Base-by-base conservation (phyloP, 352 stramenopile genomes). In the Globisporangium lucens region DNA sequence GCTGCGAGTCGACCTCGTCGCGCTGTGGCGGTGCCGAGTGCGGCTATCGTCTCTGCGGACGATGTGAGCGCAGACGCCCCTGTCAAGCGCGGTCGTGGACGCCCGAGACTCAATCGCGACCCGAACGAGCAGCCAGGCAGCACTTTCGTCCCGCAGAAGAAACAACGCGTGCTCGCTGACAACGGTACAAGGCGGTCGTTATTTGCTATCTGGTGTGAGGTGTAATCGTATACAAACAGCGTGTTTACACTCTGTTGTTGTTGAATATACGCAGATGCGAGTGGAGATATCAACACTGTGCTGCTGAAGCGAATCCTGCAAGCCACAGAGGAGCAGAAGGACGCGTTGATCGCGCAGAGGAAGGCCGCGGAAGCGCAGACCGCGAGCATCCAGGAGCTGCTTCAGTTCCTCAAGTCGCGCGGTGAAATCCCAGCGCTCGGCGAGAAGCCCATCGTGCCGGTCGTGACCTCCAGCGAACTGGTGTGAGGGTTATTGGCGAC, bases 331-430 rank as follows among this genome's bases (percentile, higher is more conserved):
- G 51, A 56, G 22, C 51, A 56, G 22, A 33, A 15, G 3, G 51
- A 56, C 51, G 51, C 51, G 51, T 12, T 56, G 51, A 13, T 6
- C 51, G 51, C 51, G 1, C 51, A 56, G 51, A 56, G 20, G 15
- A 12, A 24, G 24, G 12, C 51, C 7, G 35, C 24, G 51, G 51
- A 56, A 2, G 24, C 51, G 10, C 51, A 56, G 51, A 56, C 51
- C 13, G 51, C 51, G 51, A 56, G 51, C 51, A 33, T 56, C 51
- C 51, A 33, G 24, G 51, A 56, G 51, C 24, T 56, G 24, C 51
- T 56, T 4, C 51, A 35, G 51, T 9, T 56, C 10, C 15, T 56
- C 24, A 56, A 56, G 24, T 12, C 24, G 22, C 51, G 24, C 22
- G 51, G 43, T 22, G 43, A 51, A 51, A 33, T 33, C 30, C 30